Conservation (phyloP, 192 early-diverging fungal genomes). For the Podila clonocystis region DNA sequence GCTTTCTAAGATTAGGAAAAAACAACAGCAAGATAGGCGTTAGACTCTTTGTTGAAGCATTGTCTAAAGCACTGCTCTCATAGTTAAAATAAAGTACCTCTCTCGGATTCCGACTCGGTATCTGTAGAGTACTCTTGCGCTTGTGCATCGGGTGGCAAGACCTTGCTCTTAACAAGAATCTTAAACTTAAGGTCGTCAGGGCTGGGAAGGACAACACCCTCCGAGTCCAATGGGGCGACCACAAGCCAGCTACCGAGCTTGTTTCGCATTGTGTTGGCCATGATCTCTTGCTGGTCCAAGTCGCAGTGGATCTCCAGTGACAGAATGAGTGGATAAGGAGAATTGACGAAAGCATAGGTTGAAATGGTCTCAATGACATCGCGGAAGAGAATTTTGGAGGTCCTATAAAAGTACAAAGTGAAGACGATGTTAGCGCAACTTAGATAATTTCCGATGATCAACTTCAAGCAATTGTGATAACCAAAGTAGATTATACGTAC, state of each 20-base stretch:
- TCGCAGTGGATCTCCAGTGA: constrained; percentile 88
- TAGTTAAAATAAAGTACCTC: constrained; percentile 19
- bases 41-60: not conserved
- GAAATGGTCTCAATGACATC: constrained; percentile 86
- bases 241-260: constrained; percentile 77
- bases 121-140: constrained; percentile 48
- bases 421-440: not conserved
- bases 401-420: constrained; percentile 43
- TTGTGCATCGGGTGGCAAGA: constrained; percentile 13
- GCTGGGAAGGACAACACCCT: constrained; percentile 67
- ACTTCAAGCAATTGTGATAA: not conserved
- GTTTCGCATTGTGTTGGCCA: constrained; percentile 76
- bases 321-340: constrained; percentile 85
- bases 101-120: constrained; percentile 53
- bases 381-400: constrained; percentile 80
- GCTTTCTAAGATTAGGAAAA: constrained; percentile 34
- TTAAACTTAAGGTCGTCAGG: constrained; percentile 73
- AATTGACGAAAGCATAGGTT: constrained; percentile 86
- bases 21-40: not conserved
- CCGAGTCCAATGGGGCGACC: constrained; percentile 46
- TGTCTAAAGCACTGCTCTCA: not conserved
- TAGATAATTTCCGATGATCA: not conserved
- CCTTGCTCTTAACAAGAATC: constrained; percentile 82
- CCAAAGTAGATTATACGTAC: constrained; percentile 45
- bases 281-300: constrained; percentile 74